Conservation (phyloP, 2,329 filamentous ascomycete genomes). For the Sarocladium strictum region DNA sequence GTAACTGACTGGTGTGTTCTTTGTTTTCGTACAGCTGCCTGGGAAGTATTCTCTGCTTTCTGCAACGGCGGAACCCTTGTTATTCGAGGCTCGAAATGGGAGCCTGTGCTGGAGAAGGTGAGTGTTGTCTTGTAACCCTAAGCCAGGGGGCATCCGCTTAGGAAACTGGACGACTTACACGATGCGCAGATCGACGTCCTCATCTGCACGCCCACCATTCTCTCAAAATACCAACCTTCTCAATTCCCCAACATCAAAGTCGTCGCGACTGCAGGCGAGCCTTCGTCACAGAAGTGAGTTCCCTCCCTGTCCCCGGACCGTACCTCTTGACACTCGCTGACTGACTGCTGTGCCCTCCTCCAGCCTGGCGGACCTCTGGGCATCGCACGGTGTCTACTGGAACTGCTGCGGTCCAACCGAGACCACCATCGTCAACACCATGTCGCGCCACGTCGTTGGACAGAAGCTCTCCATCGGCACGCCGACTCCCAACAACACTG, state of each 20-base stretch:
- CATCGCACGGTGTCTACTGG: conserved; percentile 40
- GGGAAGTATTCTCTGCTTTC: conserved; percentile 52
- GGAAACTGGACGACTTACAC: not conserved
- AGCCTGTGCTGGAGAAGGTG: conserved; percentile 38
- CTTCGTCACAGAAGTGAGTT: conserved; percentile 36
- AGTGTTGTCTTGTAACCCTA: too few species aligned
- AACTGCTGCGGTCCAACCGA: conserved; percentile 57
- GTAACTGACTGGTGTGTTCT: not conserved
- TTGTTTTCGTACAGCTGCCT: conserved; percentile 39
- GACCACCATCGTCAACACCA: conserved; percentile 54
- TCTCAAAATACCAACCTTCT: conserved; percentile 40
- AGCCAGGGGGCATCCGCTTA: not conserved
- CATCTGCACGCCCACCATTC: conserved; percentile 49
- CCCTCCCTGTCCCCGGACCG: not conserved
- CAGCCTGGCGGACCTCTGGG: conserved; percentile 50
- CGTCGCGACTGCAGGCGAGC: conserved; percentile 50
- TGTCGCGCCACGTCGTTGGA: conserved; percentile 42
- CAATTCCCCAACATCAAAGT: conserved; percentile 45
- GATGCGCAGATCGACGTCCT: conserved; percentile 41
- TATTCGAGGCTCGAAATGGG: conserved; percentile 45
- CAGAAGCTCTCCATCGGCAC: conserved; percentile 45
- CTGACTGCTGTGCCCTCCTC: not conserved
- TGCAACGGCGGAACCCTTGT: conserved; percentile 53
- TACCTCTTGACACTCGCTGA: not conserved
- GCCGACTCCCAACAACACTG: conserved; percentile 50